Conservation (phyloP, 2,329 filamentous ascomycete genomes). For the Pochonia chlamydosporia region DNA sequence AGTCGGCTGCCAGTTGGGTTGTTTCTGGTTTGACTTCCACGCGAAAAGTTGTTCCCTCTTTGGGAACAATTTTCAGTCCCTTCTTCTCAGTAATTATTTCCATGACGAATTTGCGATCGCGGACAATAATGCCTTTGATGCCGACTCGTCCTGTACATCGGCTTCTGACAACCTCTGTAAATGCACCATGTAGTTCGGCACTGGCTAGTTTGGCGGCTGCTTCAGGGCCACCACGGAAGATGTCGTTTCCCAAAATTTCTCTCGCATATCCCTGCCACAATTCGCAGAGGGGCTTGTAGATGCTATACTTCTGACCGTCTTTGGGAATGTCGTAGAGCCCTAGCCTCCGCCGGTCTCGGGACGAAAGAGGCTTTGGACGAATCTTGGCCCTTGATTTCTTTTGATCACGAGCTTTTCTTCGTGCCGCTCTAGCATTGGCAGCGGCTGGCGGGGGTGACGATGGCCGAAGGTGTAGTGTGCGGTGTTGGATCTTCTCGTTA, state of each 20-base stretch:
- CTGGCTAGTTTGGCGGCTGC: constrained; percentile 72
- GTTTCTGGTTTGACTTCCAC: constrained; percentile 55
- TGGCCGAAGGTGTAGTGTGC: constrained; percentile 72
- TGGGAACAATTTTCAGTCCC: constrained; percentile 73
- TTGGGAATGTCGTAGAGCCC: constrained; percentile 71
- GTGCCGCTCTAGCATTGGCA: constrained; percentile 50
- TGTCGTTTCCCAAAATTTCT: constrained; percentile 65
- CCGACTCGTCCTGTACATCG: constrained; percentile 78
- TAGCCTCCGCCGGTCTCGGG: constrained; percentile 67
- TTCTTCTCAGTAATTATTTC: constrained; percentile 72
- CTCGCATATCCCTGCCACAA: constrained; percentile 84
- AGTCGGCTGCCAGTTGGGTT: constrained; percentile 10
- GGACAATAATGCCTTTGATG: constrained; percentile 76
- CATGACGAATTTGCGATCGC: constrained; percentile 81
- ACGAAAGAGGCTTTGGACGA: constrained; percentile 66
- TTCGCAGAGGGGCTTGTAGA: constrained; percentile 70
- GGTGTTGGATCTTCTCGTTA: constrained; percentile 75
- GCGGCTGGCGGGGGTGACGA: constrained; percentile 59
- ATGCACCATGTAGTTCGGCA: constrained; percentile 87
- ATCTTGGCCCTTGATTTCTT: constrained; percentile 41
- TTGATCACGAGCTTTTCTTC: constrained; percentile 41
- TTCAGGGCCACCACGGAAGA: constrained; percentile 47
- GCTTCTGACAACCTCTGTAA: constrained; percentile 76
- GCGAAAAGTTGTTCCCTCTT: constrained; percentile 82
- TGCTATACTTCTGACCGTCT: constrained; percentile 54